Conservation (phyloP, 768 basidiomycete genomes). For the Boletus subparvulus region DNA sequence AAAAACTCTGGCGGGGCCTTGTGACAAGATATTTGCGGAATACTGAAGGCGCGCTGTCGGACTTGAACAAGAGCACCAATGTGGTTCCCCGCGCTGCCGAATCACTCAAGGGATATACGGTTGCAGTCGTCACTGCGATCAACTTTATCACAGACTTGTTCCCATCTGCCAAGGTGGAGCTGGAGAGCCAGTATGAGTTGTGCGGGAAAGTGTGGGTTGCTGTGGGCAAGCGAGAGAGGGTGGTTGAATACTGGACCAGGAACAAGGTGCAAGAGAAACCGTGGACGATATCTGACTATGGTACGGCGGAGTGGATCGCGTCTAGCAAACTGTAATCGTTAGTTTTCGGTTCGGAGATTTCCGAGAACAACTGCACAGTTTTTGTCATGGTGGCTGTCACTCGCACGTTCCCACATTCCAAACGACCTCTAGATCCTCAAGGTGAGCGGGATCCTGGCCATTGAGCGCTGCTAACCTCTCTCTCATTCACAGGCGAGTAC, state of each 20-base stretch:
- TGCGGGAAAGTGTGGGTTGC: constrained; percentile 25
- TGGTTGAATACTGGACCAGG: constrained; percentile 17
- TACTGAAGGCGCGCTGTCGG: constrained; percentile 19
- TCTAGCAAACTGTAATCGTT: constrained; percentile 3
- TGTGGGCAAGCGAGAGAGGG: constrained; percentile 12
- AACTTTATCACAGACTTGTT: constrained; percentile 23
- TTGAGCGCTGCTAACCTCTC: constrained; percentile 20
- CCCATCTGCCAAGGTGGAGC: constrained; percentile 12
- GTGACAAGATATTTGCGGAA: constrained; percentile 22
- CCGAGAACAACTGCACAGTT: constrained; percentile 48
- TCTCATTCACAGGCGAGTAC: constrained; percentile 26
- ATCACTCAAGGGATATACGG: constrained; percentile 18
- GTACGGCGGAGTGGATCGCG: constrained; percentile 23
- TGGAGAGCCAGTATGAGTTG: constrained; percentile 15
- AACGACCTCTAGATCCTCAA: constrained; percentile 52
- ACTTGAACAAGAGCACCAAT: constrained; percentile 6
- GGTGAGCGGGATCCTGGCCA: constrained; percentile 36
- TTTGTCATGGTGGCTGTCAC: constrained; percentile 50
- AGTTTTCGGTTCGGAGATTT: constrained; percentile 25
- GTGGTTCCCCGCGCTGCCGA: constrained; percentile 14
- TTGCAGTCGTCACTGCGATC: constrained; percentile 18
- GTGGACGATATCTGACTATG: constrained; percentile 16
- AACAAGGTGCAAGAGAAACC: constrained; percentile 8
- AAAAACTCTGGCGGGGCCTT: constrained; percentile 18
- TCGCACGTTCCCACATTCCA: constrained; percentile 31